Evolutionary conservation across 2,329 filamentous ascomycete genomes (phyloP).

Genomic region (Trichoderma sp.): DNA sequence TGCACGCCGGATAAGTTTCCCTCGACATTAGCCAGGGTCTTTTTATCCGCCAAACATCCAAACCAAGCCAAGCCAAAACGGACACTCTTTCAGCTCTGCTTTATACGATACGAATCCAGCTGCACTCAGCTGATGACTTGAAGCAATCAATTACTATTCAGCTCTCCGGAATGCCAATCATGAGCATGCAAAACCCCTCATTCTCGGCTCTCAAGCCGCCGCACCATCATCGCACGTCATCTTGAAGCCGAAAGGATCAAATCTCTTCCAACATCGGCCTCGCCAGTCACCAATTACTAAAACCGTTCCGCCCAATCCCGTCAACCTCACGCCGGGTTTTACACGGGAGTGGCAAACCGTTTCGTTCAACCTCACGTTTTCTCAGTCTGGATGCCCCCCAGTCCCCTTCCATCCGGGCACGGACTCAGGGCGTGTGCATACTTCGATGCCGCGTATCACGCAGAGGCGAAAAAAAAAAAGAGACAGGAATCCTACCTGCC

Average conservation of each 20-base stretch:
- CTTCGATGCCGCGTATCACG: not conserved
- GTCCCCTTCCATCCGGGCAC: not conserved
- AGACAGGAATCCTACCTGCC: not conserved
- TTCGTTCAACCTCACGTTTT: not conserved
- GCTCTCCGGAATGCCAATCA: not conserved
- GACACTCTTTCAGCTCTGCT: not conserved
- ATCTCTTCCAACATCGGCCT: not conserved
- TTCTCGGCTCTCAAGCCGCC: not conserved
- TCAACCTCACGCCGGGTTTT: not conserved
- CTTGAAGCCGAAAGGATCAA: not conserved
- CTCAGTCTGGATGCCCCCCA: not conserved
- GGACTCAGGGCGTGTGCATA: slow-evolving; percentile 16
- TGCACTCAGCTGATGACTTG: not conserved
- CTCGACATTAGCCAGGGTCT: not conserved
- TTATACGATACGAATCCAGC: not conserved
- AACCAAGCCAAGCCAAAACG: not conserved
- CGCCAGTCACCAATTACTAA: not conserved
- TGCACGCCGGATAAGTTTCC: not conserved
- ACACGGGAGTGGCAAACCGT: slow-evolving; percentile 4
- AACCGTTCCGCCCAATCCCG: not conserved
- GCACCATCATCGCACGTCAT: not conserved
- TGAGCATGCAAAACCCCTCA: not conserved
- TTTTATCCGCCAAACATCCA: not conserved
- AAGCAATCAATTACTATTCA: not conserved
- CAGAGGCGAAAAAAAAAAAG: not conserved